Percentiles rank a stretch among this genome's conserved stretches.
These are phyloP conservation scores for Saccharomycopsis schoenii DNA, from an alignment of 805 yeast genomes.

Conservation along the genomic window DNA sequence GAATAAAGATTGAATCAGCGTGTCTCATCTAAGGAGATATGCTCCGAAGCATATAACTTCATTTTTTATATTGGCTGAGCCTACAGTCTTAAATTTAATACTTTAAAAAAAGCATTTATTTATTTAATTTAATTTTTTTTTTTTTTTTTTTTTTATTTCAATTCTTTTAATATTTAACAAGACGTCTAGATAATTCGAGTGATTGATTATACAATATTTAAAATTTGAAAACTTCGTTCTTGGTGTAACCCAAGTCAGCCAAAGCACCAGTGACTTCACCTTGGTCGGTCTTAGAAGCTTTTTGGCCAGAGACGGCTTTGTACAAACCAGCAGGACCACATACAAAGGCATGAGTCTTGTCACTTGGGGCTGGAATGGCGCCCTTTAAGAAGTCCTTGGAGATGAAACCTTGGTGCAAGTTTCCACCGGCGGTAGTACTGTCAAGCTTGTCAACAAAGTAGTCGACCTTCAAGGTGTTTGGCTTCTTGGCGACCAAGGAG, in stretches of 20 bases:
- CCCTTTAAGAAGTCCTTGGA: conserved; percentile 59
- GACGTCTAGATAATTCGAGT: background rate
- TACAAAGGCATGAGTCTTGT: conserved; percentile 66
- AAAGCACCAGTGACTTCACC: conserved; percentile 88
- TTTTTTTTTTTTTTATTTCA: background rate
- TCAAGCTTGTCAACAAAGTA: conserved; percentile 73
- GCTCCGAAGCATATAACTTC: no score
- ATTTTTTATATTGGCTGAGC: no score
- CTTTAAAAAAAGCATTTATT: no score
- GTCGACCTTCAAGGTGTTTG: conserved; percentile 66
- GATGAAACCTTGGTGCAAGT: conserved; percentile 55
- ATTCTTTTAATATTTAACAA: background rate
- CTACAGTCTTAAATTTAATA: no score
- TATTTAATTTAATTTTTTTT: background rate
- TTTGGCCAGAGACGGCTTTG: conserved; percentile 78
- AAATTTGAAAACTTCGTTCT: conserved; percentile 84
- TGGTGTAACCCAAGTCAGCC: conserved; percentile 78
- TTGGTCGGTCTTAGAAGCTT: conserved; percentile 82
- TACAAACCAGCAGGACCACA: conserved; percentile 96
- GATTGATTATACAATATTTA: conserved; percentile 25
- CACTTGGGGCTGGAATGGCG: conserved; percentile 56
- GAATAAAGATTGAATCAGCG: no score
- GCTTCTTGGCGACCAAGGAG: conserved; percentile 48
- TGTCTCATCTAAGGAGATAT: no score
- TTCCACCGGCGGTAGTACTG: conserved; percentile 40